Percentiles rank a stretch among this genome's conserved stretches.
phyloP scores from a whole-genome alignment of 2,329 filamentous ascomycete genomes.

The Peltaster fructicola region DNA sequence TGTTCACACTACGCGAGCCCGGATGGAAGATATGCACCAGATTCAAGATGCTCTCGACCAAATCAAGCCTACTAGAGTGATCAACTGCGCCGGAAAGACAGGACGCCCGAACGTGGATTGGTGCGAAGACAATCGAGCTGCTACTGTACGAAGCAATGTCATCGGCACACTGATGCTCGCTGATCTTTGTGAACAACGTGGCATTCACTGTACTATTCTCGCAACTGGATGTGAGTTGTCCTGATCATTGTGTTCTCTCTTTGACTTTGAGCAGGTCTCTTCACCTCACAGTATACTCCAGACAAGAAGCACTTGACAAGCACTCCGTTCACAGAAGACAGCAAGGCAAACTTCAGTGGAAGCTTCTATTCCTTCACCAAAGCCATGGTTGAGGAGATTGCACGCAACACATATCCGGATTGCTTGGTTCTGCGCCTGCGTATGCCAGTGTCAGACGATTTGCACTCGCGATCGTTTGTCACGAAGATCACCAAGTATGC shows the following conservation, averaged over 20 bases:
- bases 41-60: slow-evolving; percentile 39
- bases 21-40: slow-evolving; percentile 45
- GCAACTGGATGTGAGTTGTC: slow-evolving; percentile 41
- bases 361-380: slow-evolving; percentile 55
- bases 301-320: slow-evolving; percentile 42
- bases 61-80: slow-evolving; percentile 46
- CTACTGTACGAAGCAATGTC: slow-evolving; percentile 49
- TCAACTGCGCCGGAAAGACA: slow-evolving; percentile 49
- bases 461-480: slow-evolving; percentile 49
- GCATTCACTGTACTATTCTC: slow-evolving; percentile 47
- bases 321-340: slow-evolving; percentile 42
- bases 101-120: slow-evolving; percentile 53
- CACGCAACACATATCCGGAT: slow-evolving; percentile 45
- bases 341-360: slow-evolving; percentile 45
- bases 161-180: slow-evolving; percentile 46
- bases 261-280: slow-evolving; percentile 9
- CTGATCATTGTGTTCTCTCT: no score
- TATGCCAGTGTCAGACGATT: slow-evolving; percentile 52
- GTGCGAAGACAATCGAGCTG: slow-evolving; percentile 53
- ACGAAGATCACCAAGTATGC: slow-evolving; percentile 52
- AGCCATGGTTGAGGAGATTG: slow-evolving; percentile 44
- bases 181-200: slow-evolving; percentile 40
- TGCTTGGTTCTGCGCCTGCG: slow-evolving; percentile 46
- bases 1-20: slow-evolving; percentile 41
- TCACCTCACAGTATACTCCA: slow-evolving; percentile 9